A percentile compares a stretch with the other conserved stretches of the same genome.
Conservation (phyloP, 2,329 filamentous ascomycete species). For the Ascochyta fabae region DNA sequence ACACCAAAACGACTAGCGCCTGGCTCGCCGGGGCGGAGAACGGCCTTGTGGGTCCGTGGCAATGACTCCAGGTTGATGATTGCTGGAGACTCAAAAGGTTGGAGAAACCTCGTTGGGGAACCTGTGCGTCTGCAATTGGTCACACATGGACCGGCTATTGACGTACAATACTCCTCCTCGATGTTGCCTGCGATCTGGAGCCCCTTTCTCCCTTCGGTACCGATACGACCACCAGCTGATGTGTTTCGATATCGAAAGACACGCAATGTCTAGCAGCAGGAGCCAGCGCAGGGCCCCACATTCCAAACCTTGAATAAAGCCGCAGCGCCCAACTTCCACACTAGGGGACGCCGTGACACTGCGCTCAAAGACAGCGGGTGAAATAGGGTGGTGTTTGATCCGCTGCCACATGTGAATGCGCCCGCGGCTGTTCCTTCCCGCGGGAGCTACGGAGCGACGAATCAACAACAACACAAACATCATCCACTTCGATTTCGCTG, state of each 20-base stretch:
- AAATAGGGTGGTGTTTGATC: constrained; percentile 10
- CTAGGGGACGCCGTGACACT: constrained; percentile 8
- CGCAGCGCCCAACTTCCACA: constrained; percentile 14
- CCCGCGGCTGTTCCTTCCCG: constrained; percentile 13
- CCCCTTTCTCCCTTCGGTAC: background rate
- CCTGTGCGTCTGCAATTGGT: constrained; percentile 6
- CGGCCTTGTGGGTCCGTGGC: constrained; percentile 15
- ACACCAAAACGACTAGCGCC: constrained; percentile 8
- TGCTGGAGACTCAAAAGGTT: constrained; percentile 13
- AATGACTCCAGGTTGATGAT: constrained; percentile 11
- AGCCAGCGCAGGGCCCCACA: constrained; percentile 13
- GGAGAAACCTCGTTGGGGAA: constrained; percentile 15
- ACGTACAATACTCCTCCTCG: background rate
- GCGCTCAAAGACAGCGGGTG: constrained; percentile 9
- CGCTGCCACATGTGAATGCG: background rate
- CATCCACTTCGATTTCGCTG: background rate
- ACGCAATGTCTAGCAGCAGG: constrained; percentile 7
- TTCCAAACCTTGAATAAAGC: constrained; percentile 10
- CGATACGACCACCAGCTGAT: constrained; percentile 5
- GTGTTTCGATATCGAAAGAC: constrained; percentile 2
- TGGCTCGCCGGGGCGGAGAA: constrained; percentile 10
- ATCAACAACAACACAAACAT: background rate
- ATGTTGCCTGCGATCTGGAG: background rate
- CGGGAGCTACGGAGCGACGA: constrained; percentile 7
- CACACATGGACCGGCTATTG: background rate